Base-by-base conservation (phyloP, 164 flowering plant species). In the Buxus sempervirens region DNA sequence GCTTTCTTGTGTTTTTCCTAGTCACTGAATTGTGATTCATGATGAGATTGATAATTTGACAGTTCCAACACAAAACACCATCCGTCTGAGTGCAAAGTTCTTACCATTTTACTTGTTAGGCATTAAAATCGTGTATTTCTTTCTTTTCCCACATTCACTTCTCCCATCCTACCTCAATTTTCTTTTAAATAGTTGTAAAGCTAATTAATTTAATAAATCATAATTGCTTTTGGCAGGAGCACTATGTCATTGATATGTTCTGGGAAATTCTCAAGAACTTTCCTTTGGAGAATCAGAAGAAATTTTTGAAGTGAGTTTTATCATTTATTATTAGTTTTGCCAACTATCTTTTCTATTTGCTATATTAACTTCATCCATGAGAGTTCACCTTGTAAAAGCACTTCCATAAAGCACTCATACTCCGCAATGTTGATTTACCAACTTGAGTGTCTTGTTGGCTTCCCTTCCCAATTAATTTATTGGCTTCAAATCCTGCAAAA, bases 231-330 rank as follows among this genome's bases (percentile, higher is more conserved):
- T 74, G 65, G 64, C 91, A 95, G 97, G 90, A 86, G 19, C 97
- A 95, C 71, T 80, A 85, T 75, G 93, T 92, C 63, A 84, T 95
- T 57, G 82, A 87, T 67, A 87, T 89, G 86, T 92, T 95, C 67
- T 95, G 99, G 99, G 94, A 89, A 75, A 93, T 92, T 72, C 73
- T 96, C 68, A 88, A 88, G 78, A 80, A 79, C 70, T 84, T 90
- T 71, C 81, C 96, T 57, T 58, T 78, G 75, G 89, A 88, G 45
- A 82, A 89, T 73, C 96, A 87, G 75, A 86, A 85, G 83, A 96
- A 89, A 70, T 93, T 93, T 77, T 76, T 96, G 82, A 96, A 96
- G 97, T 91, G 79, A 82, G 96, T 80, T 54, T 4, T 58, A 64
- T 16, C 13, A 16, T 61, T 18, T 23, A 19, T 48, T 19, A 57